phyloP scores from a whole-genome alignment of 2,329 filamentous ascomycete genomes.

The Cladosporium austrohemisphaericum region DNA sequence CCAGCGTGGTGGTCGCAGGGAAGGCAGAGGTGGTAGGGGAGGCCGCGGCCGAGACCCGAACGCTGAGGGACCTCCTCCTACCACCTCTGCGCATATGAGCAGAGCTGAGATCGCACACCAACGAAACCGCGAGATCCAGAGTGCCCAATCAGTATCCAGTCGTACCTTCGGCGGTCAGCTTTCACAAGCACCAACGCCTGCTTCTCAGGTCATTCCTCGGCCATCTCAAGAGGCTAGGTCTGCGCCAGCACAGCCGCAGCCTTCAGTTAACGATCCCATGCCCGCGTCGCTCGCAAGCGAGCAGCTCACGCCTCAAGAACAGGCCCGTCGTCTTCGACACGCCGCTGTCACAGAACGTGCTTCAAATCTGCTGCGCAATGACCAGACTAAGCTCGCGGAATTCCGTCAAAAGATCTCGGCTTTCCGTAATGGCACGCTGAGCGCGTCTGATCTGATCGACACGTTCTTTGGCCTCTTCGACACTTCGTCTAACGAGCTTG shows the following conservation, averaged over 20 bases:
- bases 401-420: conserved; percentile 79
- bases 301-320: conserved; percentile 67
- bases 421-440: conserved; percentile 66
- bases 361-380: conserved; percentile 72
- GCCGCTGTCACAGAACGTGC: conserved; percentile 82
- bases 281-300: conserved; percentile 32
- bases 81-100: conserved; percentile 73
- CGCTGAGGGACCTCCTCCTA: conserved; percentile 70
- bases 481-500: conserved; percentile 72
- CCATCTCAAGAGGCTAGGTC: conserved; percentile 35
- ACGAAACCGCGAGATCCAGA: conserved; percentile 85
- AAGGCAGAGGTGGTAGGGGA: conserved; percentile 43
- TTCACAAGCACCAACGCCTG: conserved; percentile 40
- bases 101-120: conserved; percentile 90
- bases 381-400: conserved; percentile 66
- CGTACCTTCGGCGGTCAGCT: conserved; percentile 83
- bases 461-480: conserved; percentile 83
- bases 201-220: conserved; percentile 20
- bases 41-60: conserved; percentile 82
- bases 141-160: conserved; percentile 72
- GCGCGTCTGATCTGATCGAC: conserved; percentile 75
- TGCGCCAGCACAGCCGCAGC: conserved; percentile 34
- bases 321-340: conserved; percentile 75
- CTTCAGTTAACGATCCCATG: conserved; percentile 33
- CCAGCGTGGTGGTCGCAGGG: conserved; percentile 25